Evolutionary conservation across 192 early-diverging fungal genomes (phyloP), one percentile per base, ranked within the genome.

Genomic region (Coemansia sp.): DNA sequence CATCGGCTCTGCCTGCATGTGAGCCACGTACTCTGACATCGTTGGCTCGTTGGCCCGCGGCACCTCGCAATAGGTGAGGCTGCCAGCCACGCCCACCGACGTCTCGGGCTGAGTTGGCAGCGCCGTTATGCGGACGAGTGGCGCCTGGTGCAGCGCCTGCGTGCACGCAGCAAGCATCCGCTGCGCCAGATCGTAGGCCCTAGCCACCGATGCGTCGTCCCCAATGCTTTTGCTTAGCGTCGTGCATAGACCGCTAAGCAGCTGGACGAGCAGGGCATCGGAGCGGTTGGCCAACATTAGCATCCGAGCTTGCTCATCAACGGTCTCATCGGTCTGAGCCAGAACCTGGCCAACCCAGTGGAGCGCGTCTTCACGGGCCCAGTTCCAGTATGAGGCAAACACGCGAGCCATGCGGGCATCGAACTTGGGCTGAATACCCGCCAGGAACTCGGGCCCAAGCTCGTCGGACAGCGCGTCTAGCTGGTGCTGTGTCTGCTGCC

Each of bases 381-480:
- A 98, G 85, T 98, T 98, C 95, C 95, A 98, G 87, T 90, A 88
- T 31, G 95, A 98, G 66, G 95, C 93, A 69, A 93, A 95, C 10
- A 66, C 76, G 33, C 95, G 91, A 23, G 89, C 93, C 85, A 94
- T 98, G 68, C 86, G 85, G 20, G 83, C 76, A 53, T 85, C 87
- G 79, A 98, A 98, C 13, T 85, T 50, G 8, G 92, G 92, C 38
- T 85, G 85, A 74, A 96, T 92, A 48, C 95, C 95, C 43, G 89
- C 83, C 36, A 90, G 85, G 83, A 95, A 96, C 59, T 87, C 82
- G 34, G 90, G 87, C 62, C 94, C 95, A 68, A 95, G 90, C 83
- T 98, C 95, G 51, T 84, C 88, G 35, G 84, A 55, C 85, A 93
- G 88, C 37, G 84, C 76, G 64, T 93, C 92, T 9, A 98, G 76